A percentile compares a stretch with the other conserved stretches of the same genome.
Evolutionary conservation across 306 rosid species (phyloP).

Genomic region (Lotus japonicus): DNA sequence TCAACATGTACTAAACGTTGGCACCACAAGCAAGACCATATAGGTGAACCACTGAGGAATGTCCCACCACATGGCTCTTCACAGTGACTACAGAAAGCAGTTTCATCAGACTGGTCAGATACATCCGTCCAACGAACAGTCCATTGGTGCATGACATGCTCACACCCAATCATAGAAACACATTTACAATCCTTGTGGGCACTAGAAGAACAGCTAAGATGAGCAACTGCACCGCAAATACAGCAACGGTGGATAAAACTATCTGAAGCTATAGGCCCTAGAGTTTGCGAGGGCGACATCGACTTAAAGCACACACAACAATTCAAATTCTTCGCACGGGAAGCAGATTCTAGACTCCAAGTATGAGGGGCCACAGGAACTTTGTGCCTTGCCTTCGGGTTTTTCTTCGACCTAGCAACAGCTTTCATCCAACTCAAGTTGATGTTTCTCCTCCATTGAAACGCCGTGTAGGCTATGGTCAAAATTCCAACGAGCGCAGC

Average conservation of each 20-base stretch:
- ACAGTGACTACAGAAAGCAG: constrained; percentile 80
- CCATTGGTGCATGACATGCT: constrained; percentile 86
- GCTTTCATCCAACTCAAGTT: constrained; percentile 97
- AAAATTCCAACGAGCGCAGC: constrained; percentile 88
- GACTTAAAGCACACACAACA: constrained; percentile 88
- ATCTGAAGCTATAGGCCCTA: constrained; percentile 80
- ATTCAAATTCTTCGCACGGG: constrained; percentile 83
- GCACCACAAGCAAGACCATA: constrained; percentile 99
- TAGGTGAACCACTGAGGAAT: constrained; percentile 95
- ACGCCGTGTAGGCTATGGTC: constrained; percentile 85
- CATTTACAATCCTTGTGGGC: constrained; percentile 94
- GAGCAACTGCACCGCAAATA: constrained; percentile 87
- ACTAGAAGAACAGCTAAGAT: constrained; percentile 72
- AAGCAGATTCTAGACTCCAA: constrained; percentile 72
- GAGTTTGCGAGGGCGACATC: constrained; percentile 74
- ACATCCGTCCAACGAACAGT: constrained; percentile 94
- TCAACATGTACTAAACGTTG: constrained; percentile 92
- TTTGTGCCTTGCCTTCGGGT: constrained; percentile 69
- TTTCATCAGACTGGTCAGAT: constrained; percentile 80
- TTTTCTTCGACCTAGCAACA: constrained; percentile 83
- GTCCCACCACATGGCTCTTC: constrained; percentile 94
- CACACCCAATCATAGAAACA: constrained; percentile 80
- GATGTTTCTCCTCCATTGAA: constrained; percentile 96
- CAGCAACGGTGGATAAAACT: constrained; percentile 71
- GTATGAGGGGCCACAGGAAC: constrained; percentile 71